Evolutionary conservation across 345 rosid species (phyloP), one percentile per base, ranked within the genome.

Genomic region (Boechera stricta): DNA sequence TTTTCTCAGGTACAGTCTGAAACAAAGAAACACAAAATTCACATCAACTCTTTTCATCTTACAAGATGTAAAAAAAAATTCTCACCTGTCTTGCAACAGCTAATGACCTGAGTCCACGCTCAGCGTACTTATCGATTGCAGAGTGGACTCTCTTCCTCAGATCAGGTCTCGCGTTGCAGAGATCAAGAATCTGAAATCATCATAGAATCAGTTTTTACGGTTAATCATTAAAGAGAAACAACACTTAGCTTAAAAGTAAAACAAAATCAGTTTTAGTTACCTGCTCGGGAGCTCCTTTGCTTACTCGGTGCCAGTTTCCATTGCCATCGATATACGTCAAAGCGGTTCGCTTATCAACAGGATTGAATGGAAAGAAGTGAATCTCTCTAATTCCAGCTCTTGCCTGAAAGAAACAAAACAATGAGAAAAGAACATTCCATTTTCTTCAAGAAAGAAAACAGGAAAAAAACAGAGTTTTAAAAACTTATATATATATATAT

Each of bases 261-360:
- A 16, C 44, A 63, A 31, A 35, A 6, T n/a, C 21, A 33, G 32
- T 11, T 15, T 39, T 39, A 21, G 31, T 44, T 84, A 91, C 94
- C 87, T 92, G 97, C 79, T 88, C 95, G n/a, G 97, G 97, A 58
- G 97, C 97, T 75, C 97, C 97, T 86, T 91, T 91, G 84, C 97
- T 89, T 10, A 86, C 84, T 66, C 97, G 75, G 76, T 89, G 91
- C 97, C 93, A 89, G 63, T 78, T 73, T n/a, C 95, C 97, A 4
- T 85, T 78, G 53, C 77, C 33, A 77, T 90, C 97, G 16, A 92
- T 77, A 48, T 84, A 91, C 52, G 97, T 91, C 72, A 91, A 69
- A 44, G 97, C 97, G 42, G 97, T 91, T 71, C 97, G 75, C 80
- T 91, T 91, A 78, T 91, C 97, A 71, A 87, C 91, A 1, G 97